A percentile compares a stretch with the other conserved stretches of the same genome.
These are phyloP conservation scores for Immersiporthe knoxdaviesiana DNA, from an alignment of 2,329 filamentous ascomycete genomes.

Conservation along the genomic window DNA sequence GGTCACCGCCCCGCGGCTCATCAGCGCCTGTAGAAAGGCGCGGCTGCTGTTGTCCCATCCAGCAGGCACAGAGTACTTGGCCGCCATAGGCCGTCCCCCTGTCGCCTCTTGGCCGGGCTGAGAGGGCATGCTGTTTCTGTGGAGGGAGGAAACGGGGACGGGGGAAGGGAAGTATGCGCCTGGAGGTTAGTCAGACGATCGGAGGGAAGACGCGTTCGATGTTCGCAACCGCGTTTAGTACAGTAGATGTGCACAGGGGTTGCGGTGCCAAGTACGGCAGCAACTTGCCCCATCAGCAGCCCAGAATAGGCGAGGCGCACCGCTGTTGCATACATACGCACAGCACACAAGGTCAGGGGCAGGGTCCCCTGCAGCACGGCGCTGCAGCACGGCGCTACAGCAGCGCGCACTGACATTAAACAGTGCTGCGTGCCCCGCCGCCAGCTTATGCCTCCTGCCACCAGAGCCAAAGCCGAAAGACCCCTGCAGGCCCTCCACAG, in stretches of 20 bases:
- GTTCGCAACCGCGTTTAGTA: not conserved
- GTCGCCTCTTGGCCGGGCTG: not conserved
- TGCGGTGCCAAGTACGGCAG: not conserved
- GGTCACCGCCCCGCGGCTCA: constrained; percentile 78
- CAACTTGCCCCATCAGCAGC: not conserved
- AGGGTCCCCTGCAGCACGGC: not conserved
- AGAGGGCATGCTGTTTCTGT: not conserved
- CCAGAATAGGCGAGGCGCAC: constrained; percentile 4
- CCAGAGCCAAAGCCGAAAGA: not conserved
- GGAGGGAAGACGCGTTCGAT: constrained; percentile 4
- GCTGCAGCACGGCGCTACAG: not conserved
- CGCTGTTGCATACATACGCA: not conserved
- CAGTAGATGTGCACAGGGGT: not conserved
- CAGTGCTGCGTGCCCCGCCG: not conserved
- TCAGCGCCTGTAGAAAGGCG: constrained; percentile 87
- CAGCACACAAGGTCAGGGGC: not conserved
- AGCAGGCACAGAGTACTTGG: constrained; percentile 39
- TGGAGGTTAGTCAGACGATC: not conserved
- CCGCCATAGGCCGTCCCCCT: constrained; percentile 32
- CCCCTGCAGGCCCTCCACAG: not conserved
- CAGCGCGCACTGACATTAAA: not conserved
- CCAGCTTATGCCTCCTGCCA: not conserved
- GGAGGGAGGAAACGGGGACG: not conserved
- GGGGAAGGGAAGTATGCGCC: not conserved
- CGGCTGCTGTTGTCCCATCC: constrained; percentile 69